Evolutionary conservation across 768 basidiomycete genomes (phyloP).

Genomic region (Hypholoma fasciculare): DNA sequence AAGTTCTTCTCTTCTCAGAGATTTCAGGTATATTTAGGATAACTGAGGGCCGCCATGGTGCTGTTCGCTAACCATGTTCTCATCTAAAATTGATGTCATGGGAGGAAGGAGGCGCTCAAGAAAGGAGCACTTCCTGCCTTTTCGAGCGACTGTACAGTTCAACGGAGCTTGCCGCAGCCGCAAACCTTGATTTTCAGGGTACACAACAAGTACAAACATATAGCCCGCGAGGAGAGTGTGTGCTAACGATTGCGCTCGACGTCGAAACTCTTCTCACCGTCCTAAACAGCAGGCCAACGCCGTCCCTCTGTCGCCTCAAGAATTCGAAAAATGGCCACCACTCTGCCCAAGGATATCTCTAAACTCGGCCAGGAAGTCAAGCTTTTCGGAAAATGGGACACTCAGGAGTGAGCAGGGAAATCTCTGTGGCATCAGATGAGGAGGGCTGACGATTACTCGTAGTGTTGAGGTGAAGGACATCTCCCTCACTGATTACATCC

Average conservation of each 20-base stretch:
- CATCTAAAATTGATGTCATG: too few relatives aligned
- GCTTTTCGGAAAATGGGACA: slow-evolving; percentile 99
- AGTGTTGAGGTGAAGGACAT: slow-evolving; percentile 99
- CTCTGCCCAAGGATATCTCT: slow-evolving; percentile 82
- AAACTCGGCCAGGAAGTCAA: slow-evolving; percentile 86
- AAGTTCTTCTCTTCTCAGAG: too few relatives aligned
- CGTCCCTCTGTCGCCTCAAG: slow-evolving; percentile 36
- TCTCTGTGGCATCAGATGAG: slow-evolving; percentile 16
- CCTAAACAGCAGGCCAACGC: slow-evolving; percentile 23
- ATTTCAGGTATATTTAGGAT: too few relatives aligned
- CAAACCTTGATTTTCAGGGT: slow-evolving; percentile 44
- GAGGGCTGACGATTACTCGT: slow-evolving; percentile 14
- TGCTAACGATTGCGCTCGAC: slow-evolving; percentile 28
- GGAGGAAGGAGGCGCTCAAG: neutral
- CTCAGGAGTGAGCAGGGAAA: slow-evolving; percentile 76
- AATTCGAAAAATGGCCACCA: slow-evolving; percentile 59
- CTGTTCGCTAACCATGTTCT: too few relatives aligned
- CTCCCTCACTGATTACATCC: slow-evolving; percentile 98
- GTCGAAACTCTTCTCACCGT: slow-evolving; percentile 25
- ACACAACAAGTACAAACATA: slow-evolving; percentile 51
- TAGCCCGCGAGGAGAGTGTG: slow-evolving; percentile 33
- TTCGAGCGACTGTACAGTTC: slow-evolving; percentile 44
- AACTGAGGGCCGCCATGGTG: too few relatives aligned
- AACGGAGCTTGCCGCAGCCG: slow-evolving; percentile 35
- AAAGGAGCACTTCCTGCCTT: slow-evolving; percentile 12